Base-by-base conservation (phyloP, 148 eudicot species). In the Camellia sinensis region DNA sequence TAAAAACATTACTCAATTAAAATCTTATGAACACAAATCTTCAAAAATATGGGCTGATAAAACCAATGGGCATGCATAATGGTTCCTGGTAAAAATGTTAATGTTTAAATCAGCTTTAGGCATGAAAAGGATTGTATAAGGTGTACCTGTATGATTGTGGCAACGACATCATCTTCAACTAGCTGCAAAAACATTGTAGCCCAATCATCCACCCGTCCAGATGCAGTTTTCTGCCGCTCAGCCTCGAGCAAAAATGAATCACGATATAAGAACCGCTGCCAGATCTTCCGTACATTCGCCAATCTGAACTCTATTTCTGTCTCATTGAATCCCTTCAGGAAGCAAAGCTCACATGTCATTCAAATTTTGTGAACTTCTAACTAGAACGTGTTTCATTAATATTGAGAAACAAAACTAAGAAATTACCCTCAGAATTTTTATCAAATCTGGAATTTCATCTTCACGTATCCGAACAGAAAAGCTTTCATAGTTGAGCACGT, bases 181-280 rank as follows among this genome's bases (percentile, higher is more conserved):
- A 90, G 76, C 59, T 88, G 85, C 17, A 83, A 85, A 63, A 89
- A 80, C 83, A 87, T 81, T 60, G 52, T 80, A 60, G 97, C 97
- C 98, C 97, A 95, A 82, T 89, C 91, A 37, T 83, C 87, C 40
- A 83, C 87, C 69, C 82, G 86, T 44, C 91, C 86, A 44, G 84
- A 80, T 43, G 62, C 78, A 72, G 86, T 81, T 80, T 87, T 90
- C 86, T 93, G 97, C 85, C 98, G 90, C 81, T 87, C 89, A 56
- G 97, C 97, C 86, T 95, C 98, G n/a, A 88, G 94, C 84, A 93
- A 78, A 63, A 91, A 80, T 18, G 98, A 89, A 82, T 95, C 93
- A 15, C 92, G 92, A 82, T 95, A 91, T 74, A 91, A 77, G 83
- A 91, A 95, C 59, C 98, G 88, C 81, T 92, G 98, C 98, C 97